phyloP scores from a whole-genome alignment of 2,329 filamentous ascomycete species.

The Ophiostoma ulmi region DNA sequence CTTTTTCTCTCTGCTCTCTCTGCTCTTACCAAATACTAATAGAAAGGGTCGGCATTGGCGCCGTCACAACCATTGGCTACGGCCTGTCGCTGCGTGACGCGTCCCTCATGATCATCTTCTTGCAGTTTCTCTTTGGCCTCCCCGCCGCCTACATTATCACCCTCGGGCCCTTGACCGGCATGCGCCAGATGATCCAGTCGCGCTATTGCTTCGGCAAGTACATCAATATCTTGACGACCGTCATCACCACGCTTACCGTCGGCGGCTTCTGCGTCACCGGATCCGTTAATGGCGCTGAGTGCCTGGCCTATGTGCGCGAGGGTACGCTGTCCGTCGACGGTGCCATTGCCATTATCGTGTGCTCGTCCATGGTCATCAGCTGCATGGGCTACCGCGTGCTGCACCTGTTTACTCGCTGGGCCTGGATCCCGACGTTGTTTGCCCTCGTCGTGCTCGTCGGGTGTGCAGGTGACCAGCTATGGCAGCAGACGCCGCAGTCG shows the following conservation, averaged over 20 bases:
- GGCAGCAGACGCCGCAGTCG: constrained; percentile 13
- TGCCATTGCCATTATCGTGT: constrained; percentile 52
- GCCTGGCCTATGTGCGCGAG: constrained; percentile 34
- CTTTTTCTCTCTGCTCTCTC: too few relatives aligned
- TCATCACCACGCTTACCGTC: constrained; percentile 58
- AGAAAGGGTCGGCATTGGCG: constrained; percentile 51
- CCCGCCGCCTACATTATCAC: constrained; percentile 54
- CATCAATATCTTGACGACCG: constrained; percentile 51
- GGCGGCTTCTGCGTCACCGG: constrained; percentile 58
- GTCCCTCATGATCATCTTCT: constrained; percentile 58
- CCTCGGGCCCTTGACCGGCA: constrained; percentile 56
- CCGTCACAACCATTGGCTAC: constrained; percentile 36
- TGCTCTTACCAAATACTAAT: background rate
- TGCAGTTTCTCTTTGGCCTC: constrained; percentile 51
- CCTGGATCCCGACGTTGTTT: constrained; percentile 26
- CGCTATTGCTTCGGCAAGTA: constrained; percentile 59
- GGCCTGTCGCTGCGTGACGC: constrained; percentile 53
- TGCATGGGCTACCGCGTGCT: constrained; percentile 26
- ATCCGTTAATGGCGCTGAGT: constrained; percentile 55
- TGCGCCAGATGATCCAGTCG: constrained; percentile 62
- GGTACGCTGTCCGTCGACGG: constrained; percentile 47
- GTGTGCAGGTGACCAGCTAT: constrained; percentile 22
- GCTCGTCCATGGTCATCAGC: constrained; percentile 23
- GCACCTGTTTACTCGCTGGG: constrained; percentile 25
- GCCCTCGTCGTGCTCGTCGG: constrained; percentile 24